These are phyloP conservation scores for Glycyrrhiza uralensis DNA, from an alignment of 306 rosid species.

Conservation along the genomic window DNA sequence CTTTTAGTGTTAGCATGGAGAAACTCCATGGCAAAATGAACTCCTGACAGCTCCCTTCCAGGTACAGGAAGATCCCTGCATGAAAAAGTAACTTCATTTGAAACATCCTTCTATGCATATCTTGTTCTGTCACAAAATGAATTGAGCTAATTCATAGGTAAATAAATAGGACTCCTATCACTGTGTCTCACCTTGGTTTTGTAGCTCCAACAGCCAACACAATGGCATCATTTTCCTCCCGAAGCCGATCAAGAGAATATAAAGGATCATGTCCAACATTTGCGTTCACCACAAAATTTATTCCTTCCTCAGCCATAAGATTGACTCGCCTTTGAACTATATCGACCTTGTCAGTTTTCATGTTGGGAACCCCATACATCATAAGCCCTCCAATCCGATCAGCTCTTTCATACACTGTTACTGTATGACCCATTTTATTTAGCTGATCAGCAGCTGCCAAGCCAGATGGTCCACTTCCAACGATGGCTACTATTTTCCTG, in stretches of 20 bases:
- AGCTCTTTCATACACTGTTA: slow-evolving; percentile 46
- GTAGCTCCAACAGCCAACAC: slow-evolving; percentile 93
- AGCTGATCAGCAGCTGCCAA: slow-evolving; percentile 99
- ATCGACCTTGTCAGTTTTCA: slow-evolving; percentile 78
- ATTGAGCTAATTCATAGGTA: background rate
- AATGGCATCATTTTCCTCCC: slow-evolving; percentile 76
- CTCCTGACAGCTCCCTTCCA: slow-evolving; percentile 86
- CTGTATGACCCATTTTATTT: slow-evolving; percentile 81
- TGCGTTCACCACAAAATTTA: slow-evolving; percentile 77
- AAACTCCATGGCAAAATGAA: slow-evolving; percentile 97
- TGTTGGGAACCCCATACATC: slow-evolving; percentile 99
- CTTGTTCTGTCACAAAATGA: background rate
- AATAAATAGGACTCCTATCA: background rate
- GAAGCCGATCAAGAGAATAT: slow-evolving; percentile 67
- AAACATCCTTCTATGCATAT: background rate
- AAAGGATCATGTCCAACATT: slow-evolving; percentile 73
- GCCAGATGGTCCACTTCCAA: slow-evolving; percentile 98
- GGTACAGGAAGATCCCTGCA: slow-evolving; percentile 97
- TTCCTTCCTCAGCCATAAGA: slow-evolving; percentile 88
- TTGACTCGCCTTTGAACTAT: slow-evolving; percentile 87
- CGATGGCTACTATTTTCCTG: slow-evolving; percentile 85
- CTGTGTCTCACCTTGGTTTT: slow-evolving; percentile 72
- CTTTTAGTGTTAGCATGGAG: slow-evolving; percentile 96
- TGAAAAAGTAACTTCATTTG: background rate
- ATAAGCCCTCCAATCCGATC: slow-evolving; percentile 78